Percentiles rank a stretch among this genome's conserved stretches.
Conservation (phyloP, 768 basidiomycete species). For the Collybia mongolica region DNA sequence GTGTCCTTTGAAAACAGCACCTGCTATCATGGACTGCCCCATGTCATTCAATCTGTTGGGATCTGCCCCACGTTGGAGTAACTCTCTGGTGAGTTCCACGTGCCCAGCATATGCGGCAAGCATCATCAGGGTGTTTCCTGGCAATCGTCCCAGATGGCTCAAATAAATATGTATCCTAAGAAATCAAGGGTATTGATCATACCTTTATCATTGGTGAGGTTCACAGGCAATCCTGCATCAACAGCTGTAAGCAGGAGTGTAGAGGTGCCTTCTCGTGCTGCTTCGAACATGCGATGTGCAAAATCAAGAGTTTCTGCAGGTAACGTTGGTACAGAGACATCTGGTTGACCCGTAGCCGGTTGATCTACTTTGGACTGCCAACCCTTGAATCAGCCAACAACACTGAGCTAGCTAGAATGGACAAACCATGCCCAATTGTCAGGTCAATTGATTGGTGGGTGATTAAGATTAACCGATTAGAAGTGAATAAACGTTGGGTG, state of each 20-base stretch:
- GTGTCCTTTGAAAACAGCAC: constrained; percentile 75
- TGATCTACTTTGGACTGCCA: constrained; percentile 4
- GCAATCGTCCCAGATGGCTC: background rate
- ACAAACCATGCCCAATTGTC: constrained; percentile 6
- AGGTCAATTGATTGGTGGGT: background rate
- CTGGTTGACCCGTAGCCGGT: constrained; percentile 7
- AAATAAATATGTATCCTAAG: constrained; percentile 2
- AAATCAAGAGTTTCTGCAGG: constrained; percentile 48
- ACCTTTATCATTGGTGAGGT: constrained; percentile 76
- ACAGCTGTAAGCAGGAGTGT: constrained; percentile 57
- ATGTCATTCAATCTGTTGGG: constrained; percentile 70
- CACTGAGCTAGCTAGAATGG: background rate
- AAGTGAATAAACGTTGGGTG: too few species aligned
- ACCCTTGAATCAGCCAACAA: background rate
- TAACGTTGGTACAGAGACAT: constrained; percentile 19
- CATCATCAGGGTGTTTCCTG: constrained; percentile 81
- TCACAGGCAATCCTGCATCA: constrained; percentile 66
- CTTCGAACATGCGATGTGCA: constrained; percentile 74
- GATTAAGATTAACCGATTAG: too few species aligned
- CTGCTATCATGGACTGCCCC: constrained; percentile 72
- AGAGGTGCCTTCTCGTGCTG: constrained; percentile 59
- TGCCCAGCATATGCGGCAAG: constrained; percentile 76
- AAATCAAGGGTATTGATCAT: constrained; percentile 7
- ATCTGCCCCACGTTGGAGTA: constrained; percentile 60
- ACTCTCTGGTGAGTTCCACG: constrained; percentile 44